Percentiles rank a stretch among this genome's conserved stretches.
phyloP scores from a whole-genome alignment of 2,329 filamentous ascomycete genomes.

The Fonsecaea nubica region DNA sequence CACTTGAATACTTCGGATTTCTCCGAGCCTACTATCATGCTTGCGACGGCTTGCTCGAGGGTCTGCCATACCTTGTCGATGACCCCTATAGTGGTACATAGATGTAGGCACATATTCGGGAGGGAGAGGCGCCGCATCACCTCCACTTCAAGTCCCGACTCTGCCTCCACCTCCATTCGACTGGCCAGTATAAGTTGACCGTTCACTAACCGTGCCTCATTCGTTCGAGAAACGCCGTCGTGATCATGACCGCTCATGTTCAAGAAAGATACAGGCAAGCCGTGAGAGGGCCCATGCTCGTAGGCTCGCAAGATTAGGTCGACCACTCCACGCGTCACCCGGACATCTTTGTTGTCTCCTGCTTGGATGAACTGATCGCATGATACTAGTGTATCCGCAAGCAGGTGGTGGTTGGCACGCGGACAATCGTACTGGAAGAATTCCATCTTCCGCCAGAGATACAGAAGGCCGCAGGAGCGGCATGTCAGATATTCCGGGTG shows the following conservation, averaged over 20 bases:
- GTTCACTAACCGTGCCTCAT: slow-evolving; percentile 28
- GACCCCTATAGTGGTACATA: slow-evolving; percentile 5
- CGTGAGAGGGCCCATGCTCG: slow-evolving; percentile 25
- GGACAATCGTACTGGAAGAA: slow-evolving; percentile 26
- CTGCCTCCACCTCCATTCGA: slow-evolving; percentile 25
- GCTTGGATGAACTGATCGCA: slow-evolving; percentile 20
- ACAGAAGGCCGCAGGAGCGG: slow-evolving; percentile 28
- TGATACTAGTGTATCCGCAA: slow-evolving; percentile 22
- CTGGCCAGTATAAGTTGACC: slow-evolving; percentile 32
- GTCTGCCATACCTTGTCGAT: slow-evolving; percentile 19
- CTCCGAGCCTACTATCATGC: slow-evolving; percentile 25
- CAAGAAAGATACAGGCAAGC: slow-evolving; percentile 26
- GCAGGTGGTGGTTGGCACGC: slow-evolving; percentile 17
- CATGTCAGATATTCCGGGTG: slow-evolving; percentile 34
- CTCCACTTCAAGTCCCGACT: slow-evolving; percentile 10
- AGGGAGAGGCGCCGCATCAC: slow-evolving; percentile 10
- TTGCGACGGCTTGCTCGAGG: slow-evolving; percentile 23
- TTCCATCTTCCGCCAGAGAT: slow-evolving; percentile 22
- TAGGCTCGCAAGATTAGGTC: slow-evolving; percentile 33
- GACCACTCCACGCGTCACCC: slow-evolving; percentile 20
- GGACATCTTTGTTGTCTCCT: slow-evolving; percentile 7
- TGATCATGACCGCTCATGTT: slow-evolving; percentile 21
- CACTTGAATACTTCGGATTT: slow-evolving; percentile 31
- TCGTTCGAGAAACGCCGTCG: slow-evolving; percentile 14
- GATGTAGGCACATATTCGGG: slow-evolving; percentile 21